Evolutionary conservation across 83 land plant species (phyloP), one percentile per base, ranked within the genome.

Genomic region (Picea abies): DNA sequence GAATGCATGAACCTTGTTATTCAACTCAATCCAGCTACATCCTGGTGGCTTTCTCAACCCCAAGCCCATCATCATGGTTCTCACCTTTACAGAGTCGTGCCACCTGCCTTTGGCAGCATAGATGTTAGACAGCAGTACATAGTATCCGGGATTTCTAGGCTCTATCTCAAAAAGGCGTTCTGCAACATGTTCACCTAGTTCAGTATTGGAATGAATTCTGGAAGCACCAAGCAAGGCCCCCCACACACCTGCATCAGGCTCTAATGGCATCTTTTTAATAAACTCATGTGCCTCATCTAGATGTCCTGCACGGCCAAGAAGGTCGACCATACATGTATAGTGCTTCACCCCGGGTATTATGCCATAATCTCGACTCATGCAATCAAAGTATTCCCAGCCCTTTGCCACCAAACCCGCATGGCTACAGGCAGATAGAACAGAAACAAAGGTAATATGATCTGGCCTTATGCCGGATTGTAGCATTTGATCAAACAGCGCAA

Each of bases 61-160:
- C 2, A 5, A 37, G 16, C 4, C 4, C 15, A 37, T 71, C 47
- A 71, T 15, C 47, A 5, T 32, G 19, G 76, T 35, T 39, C 76
- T 71, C 47, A 71, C 15, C 4, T 35, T 11, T 71, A 6, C 47
- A 4, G 5, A 47, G 37, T 8, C 76, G 8, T 39, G n/a, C 76
- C 76, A 71, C 76, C 41, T 71, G 19, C 76, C 76, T 3, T 10
- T 7, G 12, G 76, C 76, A 71, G 76, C 16, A 71, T 71, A 71
- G 25, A 71, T 71, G 29, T 71, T 71, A 6, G 44, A 32, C 35
- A 71, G 19, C 19, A 39, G 5, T 10, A 71, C 35, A 71, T 71
- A 71, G 7, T 32, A 16, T 15, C 47, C 41, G 9, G 14, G 17
- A 3, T 71, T 71, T 71, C 35, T 44, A 16, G 76, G 76, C 0